Percentiles rank a stretch among this genome's conserved stretches.
Conservation (phyloP, 768 basidiomycete species). For the Boletellus ananiceps region DNA sequence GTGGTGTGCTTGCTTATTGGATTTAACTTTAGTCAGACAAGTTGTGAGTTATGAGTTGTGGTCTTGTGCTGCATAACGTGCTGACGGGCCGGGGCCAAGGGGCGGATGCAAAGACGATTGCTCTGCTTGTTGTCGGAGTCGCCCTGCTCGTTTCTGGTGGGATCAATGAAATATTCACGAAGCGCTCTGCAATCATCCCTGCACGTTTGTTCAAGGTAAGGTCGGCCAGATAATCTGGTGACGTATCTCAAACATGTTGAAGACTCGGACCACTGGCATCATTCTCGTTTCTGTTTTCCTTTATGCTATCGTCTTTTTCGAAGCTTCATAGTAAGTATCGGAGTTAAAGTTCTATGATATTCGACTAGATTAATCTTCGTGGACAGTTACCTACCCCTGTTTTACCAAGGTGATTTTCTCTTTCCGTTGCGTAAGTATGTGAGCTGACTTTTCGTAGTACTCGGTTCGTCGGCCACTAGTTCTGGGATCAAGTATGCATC, state of each 20-base stretch:
- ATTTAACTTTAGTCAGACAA: conserved; percentile 63
- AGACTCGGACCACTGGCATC: conserved; percentile 72
- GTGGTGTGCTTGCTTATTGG: conserved; percentile 69
- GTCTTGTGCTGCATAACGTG: neutral
- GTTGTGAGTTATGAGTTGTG: conserved; percentile 44
- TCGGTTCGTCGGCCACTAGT: conserved; percentile 68
- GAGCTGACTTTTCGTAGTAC: conserved; percentile 32
- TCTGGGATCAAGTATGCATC: conserved; percentile 57
- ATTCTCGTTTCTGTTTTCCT: conserved; percentile 55
- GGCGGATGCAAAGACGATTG: conserved; percentile 56
- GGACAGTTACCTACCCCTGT: conserved; percentile 65
- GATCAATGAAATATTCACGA: conserved; percentile 59
- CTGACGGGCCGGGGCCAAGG: conserved; percentile 34
- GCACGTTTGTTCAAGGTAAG: conserved; percentile 67
- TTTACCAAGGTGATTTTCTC: conserved; percentile 50
- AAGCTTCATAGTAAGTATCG: conserved; percentile 29
- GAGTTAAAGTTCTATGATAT: neutral
- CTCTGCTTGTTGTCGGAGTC: conserved; percentile 55
- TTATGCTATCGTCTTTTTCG: conserved; percentile 63
- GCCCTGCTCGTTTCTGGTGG: conserved; percentile 46
- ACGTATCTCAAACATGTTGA: neutral
- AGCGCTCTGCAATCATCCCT: conserved; percentile 65
- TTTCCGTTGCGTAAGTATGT: neutral
- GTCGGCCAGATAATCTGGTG: neutral
- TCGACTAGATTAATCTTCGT: neutral